Base-by-base conservation (phyloP, 495 filamentous ascomycete genomes). In the Hypomontagnella submonticulosa region DNA sequence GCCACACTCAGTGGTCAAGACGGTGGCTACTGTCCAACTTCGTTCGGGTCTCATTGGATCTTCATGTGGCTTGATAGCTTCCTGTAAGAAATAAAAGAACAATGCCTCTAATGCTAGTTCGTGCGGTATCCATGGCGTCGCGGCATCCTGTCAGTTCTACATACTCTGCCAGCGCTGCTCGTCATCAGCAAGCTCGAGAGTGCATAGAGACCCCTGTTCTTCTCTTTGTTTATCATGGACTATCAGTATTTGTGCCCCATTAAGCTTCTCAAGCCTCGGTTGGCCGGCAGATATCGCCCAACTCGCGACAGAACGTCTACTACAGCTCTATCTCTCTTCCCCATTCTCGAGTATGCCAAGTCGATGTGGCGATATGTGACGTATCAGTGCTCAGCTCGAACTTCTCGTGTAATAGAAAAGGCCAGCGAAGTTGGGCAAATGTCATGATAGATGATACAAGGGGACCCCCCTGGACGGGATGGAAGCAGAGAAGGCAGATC, bases 401-500 rank as follows among this genome's bases (percentile, higher is more conserved):
- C 16, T 51, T 16, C 13, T 46, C 40, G 16, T 47, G 9, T 27
- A 2, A 27, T 27, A 27, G 19, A 44, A 6, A 0, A 7, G 32
- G 13, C 15, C 34, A 10, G 7, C 18, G 9, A 48, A 19, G 11
- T 37, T 30, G 16, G 33, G 54, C 42, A 30, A 48, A 32, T 6
- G 16, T 48, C 13, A 40, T 13, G 38, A 55, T 15, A 38, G 30
- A 10, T 15, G 15, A 4, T 37, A 19, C 36, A 8, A 41, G 36
- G 50, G 50, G n/a, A 10, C 36, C 50, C 23, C 23, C 23, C 23
- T 27, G 23, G 23, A 3, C 2, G 23, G 6, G 23, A 27, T 27
- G 23, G 23, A 4, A 40, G 37, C 51, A 33, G n/a, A 55, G 51
- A 55, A 43, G 51, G 27, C 23, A 52, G 38, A 52, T 52, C 33